Evolutionary conservation across 192 early-diverging fungal genomes (phyloP), one percentile per base, ranked within the genome.

Genomic region (Coemansia sp.): DNA sequence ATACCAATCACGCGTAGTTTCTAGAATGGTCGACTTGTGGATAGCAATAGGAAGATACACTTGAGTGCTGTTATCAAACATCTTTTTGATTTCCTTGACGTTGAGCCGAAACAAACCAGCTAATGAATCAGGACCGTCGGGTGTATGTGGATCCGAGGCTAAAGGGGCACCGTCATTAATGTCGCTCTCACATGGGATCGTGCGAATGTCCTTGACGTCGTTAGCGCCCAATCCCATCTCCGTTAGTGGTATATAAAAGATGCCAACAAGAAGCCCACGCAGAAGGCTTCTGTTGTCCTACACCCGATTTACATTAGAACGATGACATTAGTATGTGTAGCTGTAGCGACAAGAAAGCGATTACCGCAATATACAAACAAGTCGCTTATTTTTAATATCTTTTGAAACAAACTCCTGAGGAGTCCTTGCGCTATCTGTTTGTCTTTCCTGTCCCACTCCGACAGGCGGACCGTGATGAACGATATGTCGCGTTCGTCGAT

Each of bases 401-500:
- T 48, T 9, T 79, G 66, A 8, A 73, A 70, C 1, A 79, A 45
- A 0, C 45, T 33, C n/a, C 67, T 79, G 10, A 73, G 30, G 5
- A 73, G 45, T 0, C 60, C 49, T 0, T 66, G 71, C 0, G 71
- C 76, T 0, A 28, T 39, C 0, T 59, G 9, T 15, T 72, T 73
- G 0, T 63, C 63, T 0, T 72, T 33, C 25, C 6, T 21, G 43
- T 40, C 57, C 76, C 76, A 79, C 0, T 48, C 13, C 2, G 71
- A 67, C 26, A 73, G 39, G 0, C 63, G 40, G 7, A 79, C 43
- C 18, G 71, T 53, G 16, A 79, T 79, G 49, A 79, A 79, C n/a
- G 76, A 71, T 39, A 73, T 72, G 23, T 79, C 76, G 25, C 73
- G 73, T 43, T 79, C 76, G 58, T 79, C 76, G 51, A 73, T 66